A percentile compares a stretch with the other conserved stretches of the same genome.
Conservation (phyloP, 2,329 filamentous ascomycete genomes). For the Botryosphaeria dothidea region DNA sequence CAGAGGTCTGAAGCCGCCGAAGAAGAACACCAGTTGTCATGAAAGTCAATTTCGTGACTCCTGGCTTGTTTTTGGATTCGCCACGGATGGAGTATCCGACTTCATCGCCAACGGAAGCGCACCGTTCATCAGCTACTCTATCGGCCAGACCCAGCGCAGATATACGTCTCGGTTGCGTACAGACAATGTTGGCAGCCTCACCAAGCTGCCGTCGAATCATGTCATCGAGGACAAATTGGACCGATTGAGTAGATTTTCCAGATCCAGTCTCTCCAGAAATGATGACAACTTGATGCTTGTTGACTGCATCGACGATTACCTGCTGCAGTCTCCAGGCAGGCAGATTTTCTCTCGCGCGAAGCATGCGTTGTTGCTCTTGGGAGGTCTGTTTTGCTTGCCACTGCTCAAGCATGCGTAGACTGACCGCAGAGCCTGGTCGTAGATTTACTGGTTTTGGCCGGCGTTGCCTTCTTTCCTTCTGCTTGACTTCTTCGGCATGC, state of each 20-base stretch:
- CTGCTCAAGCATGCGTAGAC: slow-evolving; percentile 58
- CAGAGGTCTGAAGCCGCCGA: slow-evolving; percentile 85
- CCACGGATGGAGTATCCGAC: slow-evolving; percentile 91
- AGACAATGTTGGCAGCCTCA: slow-evolving; percentile 81
- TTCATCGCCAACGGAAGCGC: slow-evolving; percentile 77
- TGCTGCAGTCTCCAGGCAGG: slow-evolving; percentile 87
- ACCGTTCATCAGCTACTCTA: slow-evolving; percentile 89
- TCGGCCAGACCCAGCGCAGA: slow-evolving; percentile 93
- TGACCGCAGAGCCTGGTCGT: slow-evolving; percentile 58
- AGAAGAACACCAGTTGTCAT: slow-evolving; percentile 94
- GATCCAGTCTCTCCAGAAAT: slow-evolving; percentile 97
- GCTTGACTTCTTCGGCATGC: slow-evolving; percentile 29
- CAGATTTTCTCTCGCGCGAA: slow-evolving; percentile 68
- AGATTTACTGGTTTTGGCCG: slow-evolving; percentile 64
- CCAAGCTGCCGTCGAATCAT: slow-evolving; percentile 77
- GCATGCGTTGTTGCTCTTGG: slow-evolving; percentile 71
- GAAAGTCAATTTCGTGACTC: slow-evolving; percentile 85
- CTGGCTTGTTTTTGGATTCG: slow-evolving; percentile 72
- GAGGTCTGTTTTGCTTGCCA: slow-evolving; percentile 71
- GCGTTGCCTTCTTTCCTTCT: slow-evolving; percentile 31
- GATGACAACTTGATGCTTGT: slow-evolving; percentile 82
- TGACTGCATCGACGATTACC: slow-evolving; percentile 73
- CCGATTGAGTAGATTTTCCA: slow-evolving; percentile 94
- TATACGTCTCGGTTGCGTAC: slow-evolving; percentile 92
- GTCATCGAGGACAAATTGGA: slow-evolving; percentile 94